Evolutionary conservation across 257 asterid species (phyloP), one percentile per base, ranked within the genome.

Genomic region (Lycium ferocissimum): DNA sequence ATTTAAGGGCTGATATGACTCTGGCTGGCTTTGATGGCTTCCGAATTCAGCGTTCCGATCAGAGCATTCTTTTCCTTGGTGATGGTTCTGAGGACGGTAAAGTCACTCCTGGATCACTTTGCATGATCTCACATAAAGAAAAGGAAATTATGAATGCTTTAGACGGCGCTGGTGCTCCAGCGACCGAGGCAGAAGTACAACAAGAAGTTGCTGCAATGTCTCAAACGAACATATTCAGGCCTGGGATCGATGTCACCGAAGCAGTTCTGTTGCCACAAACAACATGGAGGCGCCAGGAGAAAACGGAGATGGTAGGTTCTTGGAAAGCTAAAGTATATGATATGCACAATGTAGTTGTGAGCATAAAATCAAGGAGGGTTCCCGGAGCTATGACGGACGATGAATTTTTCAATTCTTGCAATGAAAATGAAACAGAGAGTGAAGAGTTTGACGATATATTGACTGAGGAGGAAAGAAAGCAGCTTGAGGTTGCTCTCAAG

Each of bases 331-430:
- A 97, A 85, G 97, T 95, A 17, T 97, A 97, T 66, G 99, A 97
- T 84, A 97, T 97, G 99, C 98, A 94, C 84, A 94, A 97, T 72
- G 96, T 97, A 86, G 92, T 93, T 49, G 99, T 97, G 79, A 97
- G 99, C 91, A 92, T 97, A 40, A 97, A 95, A 89, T 97, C 98
- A 1, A 94, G 98, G 88, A 87, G 92, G 89, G 99, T 97, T 58
- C 99, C 98, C 0, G 98, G 98, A 81, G 98, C 99, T 54, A 92
- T 95, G 97, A 88, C 97, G 0, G 98, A 95, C 88, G 99, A 95
- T 53, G 99, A 97, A 70, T 86, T 96, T 82, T 91, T 95, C 81
- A 93, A 87, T 79, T 89, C 97, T 69, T 85, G 88, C 82, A 93
- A 92, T 79, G 98, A 93, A 83, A 95, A 93, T 59, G 99, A 94